Evolutionary conservation across 2,329 filamentous ascomycete species (phyloP).

Genomic region (Botryotinia convoluta): DNA sequence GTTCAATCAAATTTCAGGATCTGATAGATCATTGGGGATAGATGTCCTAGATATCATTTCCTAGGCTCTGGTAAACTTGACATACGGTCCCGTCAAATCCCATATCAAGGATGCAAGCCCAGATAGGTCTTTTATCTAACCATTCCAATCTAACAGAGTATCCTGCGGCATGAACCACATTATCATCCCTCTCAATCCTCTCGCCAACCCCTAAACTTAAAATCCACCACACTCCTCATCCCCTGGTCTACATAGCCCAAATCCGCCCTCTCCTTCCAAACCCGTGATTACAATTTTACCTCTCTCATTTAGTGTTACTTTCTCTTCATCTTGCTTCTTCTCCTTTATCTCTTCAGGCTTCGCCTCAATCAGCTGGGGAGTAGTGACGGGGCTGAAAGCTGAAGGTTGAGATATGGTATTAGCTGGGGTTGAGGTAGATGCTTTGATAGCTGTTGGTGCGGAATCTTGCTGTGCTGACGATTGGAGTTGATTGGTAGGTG

Average conservation of each 20-base stretch:
- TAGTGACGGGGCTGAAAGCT: neutral
- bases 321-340: neutral
- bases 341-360: neutral
- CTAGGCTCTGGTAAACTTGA: neutral
- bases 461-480: neutral
- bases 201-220: neutral
- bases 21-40: neutral
- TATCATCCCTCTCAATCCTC: neutral
- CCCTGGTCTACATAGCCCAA: conserved; percentile 15
- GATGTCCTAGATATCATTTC: neutral
- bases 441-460: neutral
- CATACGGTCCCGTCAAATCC: neutral
- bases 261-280: conserved; percentile 2
- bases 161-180: neutral
- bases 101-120: neutral
- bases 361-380: neutral
- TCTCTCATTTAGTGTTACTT: conserved; percentile 14
- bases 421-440: neutral
- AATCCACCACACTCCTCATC: conserved; percentile 20
- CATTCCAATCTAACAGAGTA: neutral
- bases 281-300: conserved; percentile 23
- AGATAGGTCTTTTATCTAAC: neutral
- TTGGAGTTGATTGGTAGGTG: neutral
- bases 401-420: neutral
- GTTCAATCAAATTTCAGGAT: neutral